These are phyloP conservation scores for Globisporangium carolinianum DNA, from an alignment of 352 stramenopile genomes.

Conservation along the genomic window DNA sequence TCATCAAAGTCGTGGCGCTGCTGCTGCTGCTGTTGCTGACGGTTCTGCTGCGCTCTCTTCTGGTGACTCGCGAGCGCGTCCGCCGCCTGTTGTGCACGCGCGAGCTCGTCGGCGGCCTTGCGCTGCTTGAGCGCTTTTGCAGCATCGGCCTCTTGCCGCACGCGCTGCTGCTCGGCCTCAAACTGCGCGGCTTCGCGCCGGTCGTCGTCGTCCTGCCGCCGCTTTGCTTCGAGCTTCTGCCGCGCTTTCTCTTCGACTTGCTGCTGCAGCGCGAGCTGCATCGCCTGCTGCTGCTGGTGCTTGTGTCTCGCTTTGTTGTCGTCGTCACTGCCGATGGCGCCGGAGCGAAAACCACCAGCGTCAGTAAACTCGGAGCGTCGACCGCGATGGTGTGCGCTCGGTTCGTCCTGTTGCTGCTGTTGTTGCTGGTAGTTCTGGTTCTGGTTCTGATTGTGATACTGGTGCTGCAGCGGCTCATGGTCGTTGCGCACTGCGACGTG, in stretches of 20 bases:
- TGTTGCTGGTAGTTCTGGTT: constrained; percentile 1
- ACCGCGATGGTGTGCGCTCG: no score
- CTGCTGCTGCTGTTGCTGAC: constrained; percentile 26
- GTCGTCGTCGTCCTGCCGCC: constrained; percentile 48
- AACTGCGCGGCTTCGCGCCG: constrained; percentile 44
- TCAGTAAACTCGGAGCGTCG: no score
- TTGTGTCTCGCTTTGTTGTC: constrained; percentile 5
- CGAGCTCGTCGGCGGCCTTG: constrained; percentile 38
- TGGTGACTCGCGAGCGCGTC: constrained; percentile 22
- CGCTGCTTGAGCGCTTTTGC: constrained; percentile 40
- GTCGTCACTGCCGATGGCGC: neutral
- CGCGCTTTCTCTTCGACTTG: constrained; percentile 63
- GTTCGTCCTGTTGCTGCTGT: constrained; percentile 17
- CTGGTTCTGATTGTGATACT: constrained; percentile 10
- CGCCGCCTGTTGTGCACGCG: constrained; percentile 28
- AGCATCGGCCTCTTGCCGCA: constrained; percentile 34
- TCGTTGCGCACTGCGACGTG: neutral
- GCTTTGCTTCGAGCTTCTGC: constrained; percentile 52
- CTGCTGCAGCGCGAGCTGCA: constrained; percentile 40
- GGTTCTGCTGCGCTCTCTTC: constrained; percentile 24
- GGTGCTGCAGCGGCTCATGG: constrained; percentile 13
- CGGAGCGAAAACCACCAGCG: neutral
- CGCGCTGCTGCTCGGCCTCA: constrained; percentile 35
- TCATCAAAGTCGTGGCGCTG: neutral
- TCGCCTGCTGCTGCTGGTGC: constrained; percentile 31